Conservation (phyloP, 495 filamentous ascomycete species). For the Daldinia caldariorum region DNA sequence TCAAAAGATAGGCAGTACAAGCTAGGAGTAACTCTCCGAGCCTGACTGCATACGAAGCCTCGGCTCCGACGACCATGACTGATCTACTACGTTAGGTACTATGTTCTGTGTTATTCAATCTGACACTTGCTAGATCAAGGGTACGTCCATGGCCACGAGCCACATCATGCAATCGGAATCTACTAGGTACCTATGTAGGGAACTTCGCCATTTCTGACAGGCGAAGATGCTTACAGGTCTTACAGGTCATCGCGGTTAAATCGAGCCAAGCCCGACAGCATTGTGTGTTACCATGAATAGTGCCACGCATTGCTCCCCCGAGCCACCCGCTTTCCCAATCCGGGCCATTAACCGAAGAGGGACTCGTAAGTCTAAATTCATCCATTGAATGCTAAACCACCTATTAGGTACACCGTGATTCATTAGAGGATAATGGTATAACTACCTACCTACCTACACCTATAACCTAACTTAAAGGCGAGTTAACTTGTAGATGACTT, state of each 20-base stretch:
- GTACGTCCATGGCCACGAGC: slow-evolving; percentile 10
- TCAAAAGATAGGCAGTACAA: background rate
- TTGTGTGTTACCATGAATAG: slow-evolving; percentile 34
- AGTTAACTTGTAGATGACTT: no score
- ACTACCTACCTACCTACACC: no score
- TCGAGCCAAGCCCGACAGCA: slow-evolving; percentile 25
- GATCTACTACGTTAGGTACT: background rate
- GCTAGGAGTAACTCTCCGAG: background rate
- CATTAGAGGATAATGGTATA: slow-evolving; percentile 14
- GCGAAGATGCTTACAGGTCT: background rate
- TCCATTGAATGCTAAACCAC: slow-evolving; percentile 2
- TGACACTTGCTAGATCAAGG: background rate
- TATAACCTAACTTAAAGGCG: no score
- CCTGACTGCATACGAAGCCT: background rate
- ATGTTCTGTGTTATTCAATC: background rate
- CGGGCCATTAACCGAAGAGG: slow-evolving; percentile 35
- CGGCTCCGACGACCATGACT: slow-evolving; percentile 20
- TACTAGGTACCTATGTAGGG: background rate
- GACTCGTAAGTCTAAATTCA: slow-evolving; percentile 30
- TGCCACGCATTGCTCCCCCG: slow-evolving; percentile 30
- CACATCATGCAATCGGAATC: slow-evolving; percentile 4
- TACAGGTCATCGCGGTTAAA: slow-evolving; percentile 21
- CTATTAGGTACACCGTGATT: background rate
- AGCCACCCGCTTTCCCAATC: slow-evolving; percentile 32
- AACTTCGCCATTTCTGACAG: slow-evolving; percentile 2